Evolutionary conservation across 495 filamentous ascomycete genomes (phyloP).

Genomic region (Aspergillus carlsbadensis): DNA sequence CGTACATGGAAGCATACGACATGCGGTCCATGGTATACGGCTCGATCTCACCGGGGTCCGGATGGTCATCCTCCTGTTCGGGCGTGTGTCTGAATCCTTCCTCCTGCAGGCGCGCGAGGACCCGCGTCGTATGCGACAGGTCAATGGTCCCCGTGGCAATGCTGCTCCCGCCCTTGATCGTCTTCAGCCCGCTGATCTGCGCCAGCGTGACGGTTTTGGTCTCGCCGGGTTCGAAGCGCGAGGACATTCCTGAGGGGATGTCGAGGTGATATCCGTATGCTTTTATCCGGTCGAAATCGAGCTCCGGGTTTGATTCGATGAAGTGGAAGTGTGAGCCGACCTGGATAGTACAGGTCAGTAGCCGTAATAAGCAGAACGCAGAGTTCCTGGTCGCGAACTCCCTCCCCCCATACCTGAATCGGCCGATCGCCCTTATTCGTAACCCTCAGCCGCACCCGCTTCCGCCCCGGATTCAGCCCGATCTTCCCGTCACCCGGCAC

Average conservation of each 20-base stretch:
- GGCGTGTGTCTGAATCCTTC: conserved; percentile 77
- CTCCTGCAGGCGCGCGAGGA: conserved; percentile 61
- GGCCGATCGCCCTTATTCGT: conserved; percentile 89
- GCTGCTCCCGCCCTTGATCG: conserved; percentile 83
- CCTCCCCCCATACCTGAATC: conserved; percentile 50
- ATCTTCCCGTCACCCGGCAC: conserved; percentile 62
- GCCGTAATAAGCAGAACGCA: no score
- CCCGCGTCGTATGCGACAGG: conserved; percentile 55
- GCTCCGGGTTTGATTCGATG: conserved; percentile 85
- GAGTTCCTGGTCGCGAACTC: no score
- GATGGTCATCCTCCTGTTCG: conserved; percentile 56
- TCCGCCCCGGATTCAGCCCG: conserved; percentile 70
- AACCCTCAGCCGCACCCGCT: conserved; percentile 70
- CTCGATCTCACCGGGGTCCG: conserved; percentile 40
- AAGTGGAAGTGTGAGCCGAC: conserved; percentile 97
- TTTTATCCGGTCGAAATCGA: conserved; percentile 85
- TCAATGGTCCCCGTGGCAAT: conserved; percentile 75
- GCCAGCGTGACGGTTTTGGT: conserved; percentile 87
- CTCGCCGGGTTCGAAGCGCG: conserved; percentile 94
- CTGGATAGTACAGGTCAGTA: conserved; percentile 42
- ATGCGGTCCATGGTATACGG: conserved; percentile 71
- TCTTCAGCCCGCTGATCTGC: conserved; percentile 77
- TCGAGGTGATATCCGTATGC: conserved; percentile 87
- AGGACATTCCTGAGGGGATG: conserved; percentile 86
- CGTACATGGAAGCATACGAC: conserved; percentile 85